Base-by-base conservation (phyloP, 2,329 filamentous ascomycete species). In the Zymoseptoria ardabiliae region DNA sequence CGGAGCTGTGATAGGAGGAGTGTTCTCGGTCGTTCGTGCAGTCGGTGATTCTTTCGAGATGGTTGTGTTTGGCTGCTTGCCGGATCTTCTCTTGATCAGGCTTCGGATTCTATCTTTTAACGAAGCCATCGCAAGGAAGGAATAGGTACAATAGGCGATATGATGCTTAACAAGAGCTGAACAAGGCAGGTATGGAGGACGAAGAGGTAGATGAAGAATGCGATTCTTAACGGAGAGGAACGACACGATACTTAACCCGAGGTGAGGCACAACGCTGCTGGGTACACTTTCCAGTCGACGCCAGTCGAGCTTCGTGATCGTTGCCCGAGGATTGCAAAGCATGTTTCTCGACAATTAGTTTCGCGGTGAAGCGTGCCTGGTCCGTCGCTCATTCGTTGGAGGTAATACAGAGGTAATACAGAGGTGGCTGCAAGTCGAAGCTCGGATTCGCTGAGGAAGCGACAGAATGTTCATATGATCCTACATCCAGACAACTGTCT, bases 101-200 rank as follows among this genome's bases (percentile, higher is more conserved):
- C 61, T 66, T 50, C 54, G 61, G 58, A 65, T 63, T 54, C 63
- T 62, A 61, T 66, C 63, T 49, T 57, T 60, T 11, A 65, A 56
- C 6, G 61, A 62, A n/a, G 57, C 53, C 57, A 55, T 48, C 5
- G n/a, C 49, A 19, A 48, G 56, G 53, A 41, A 58, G 48, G 25
- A 35, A 52, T 30, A 57, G 55, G 49, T 45, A 45, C 11, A 45
- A 45, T 45, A 45, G 35, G 35, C 35, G 35, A 45, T 45, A n/a
- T 17, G 17, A 45, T 45, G 35, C 35, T 45, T 45, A 4, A 3
- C 7, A 2, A 17, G 35, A 7, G 11, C 35, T 4, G 35, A 13
- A n/a, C 4, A n/a, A 7, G 35, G 35, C 35, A 45, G 17, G 35
- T 45, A 45, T 13, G 17, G 7, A 45, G 35, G 35, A 17, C 1